Evolutionary conservation across 1,139 yeast species (phyloP), one percentile per base, ranked within the genome.

Genomic region (Meyerozyma elateridarum): DNA sequence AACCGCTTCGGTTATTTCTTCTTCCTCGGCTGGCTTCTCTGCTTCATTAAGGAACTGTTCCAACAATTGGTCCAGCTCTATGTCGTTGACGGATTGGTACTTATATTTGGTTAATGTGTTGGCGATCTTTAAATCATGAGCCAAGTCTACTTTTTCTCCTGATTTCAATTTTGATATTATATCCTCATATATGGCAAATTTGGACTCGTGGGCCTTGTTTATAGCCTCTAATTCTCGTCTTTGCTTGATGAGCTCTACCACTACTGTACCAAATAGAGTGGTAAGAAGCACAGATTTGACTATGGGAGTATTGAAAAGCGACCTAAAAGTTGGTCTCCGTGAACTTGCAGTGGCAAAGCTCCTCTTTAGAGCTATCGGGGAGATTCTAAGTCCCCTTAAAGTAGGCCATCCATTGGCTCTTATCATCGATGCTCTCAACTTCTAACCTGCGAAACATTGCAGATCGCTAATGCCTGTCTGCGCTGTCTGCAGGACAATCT

Each of bases 51-150:
- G 50, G 35, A 67, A 57, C 28, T 53, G 48, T 35, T 66, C 68
- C 35, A 68, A 47, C 38, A 54, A 59, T 22, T 64, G 60, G 42
- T 68, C 74, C 21, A 66, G 45, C 32, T 66, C 69, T 17, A 66
- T 52, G 36, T 65, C 72, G 3, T 58, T 51, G 7, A 51, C 56
- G 0, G 58, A 44, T 36, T 49, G 49, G 34, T 59, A 60, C 35
- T 54, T 61, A 34, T 56, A 46, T 30, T 53, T 49, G 8, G 67
- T 55, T 29, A 64, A 49, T 4, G 64, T 51, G 36, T 61, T 58
- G 11, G 70, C 67, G 25, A 68, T 46, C 31, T 48, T 54, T 35
- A 68, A 53, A 35, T 68, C 73, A 29, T 54, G 52, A 2, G 57
- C 51, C 11, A 68, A 47, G 42, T 68, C 70, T 12, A 68, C 57